These are phyloP conservation scores for Fusarium equiseti DNA, from an alignment of 2,329 filamentous ascomycete species.

Conservation along the genomic window DNA sequence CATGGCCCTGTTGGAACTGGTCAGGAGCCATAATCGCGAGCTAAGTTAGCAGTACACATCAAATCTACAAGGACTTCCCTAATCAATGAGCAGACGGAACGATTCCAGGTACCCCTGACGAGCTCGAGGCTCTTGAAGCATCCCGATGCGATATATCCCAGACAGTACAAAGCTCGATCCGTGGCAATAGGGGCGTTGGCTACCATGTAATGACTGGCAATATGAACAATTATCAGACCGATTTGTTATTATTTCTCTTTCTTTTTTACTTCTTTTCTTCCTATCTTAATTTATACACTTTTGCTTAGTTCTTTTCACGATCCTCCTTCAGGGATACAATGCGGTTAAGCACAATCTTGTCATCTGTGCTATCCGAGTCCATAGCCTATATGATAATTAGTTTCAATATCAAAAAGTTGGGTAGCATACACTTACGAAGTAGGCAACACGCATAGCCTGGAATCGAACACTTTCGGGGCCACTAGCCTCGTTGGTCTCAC, in stretches of 20 bases:
- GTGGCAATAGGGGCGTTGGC: not conserved
- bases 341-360: constrained; percentile 88
- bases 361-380: constrained; percentile 81
- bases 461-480: constrained; percentile 85
- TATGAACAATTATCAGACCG: not conserved
- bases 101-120: not conserved
- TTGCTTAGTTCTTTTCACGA: constrained; percentile 67
- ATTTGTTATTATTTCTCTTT: not conserved
- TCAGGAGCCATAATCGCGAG: not conserved
- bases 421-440: constrained; percentile 69
- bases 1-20: not conserved
- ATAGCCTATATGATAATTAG: constrained; percentile 64
- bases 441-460: constrained; percentile 90
- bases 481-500: constrained; percentile 72
- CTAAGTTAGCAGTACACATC: not conserved
- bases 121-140: not conserved
- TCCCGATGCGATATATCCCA: not conserved
- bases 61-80: not conserved
- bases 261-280: constrained; percentile 3
- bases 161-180: not conserved
- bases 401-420: not conserved
- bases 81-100: not conserved
- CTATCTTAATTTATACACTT: not conserved
- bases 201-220: not conserved
- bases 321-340: constrained; percentile 95